Conservation (phyloP, 2,329 filamentous ascomycete genomes). For the Claviceps sp. region DNA sequence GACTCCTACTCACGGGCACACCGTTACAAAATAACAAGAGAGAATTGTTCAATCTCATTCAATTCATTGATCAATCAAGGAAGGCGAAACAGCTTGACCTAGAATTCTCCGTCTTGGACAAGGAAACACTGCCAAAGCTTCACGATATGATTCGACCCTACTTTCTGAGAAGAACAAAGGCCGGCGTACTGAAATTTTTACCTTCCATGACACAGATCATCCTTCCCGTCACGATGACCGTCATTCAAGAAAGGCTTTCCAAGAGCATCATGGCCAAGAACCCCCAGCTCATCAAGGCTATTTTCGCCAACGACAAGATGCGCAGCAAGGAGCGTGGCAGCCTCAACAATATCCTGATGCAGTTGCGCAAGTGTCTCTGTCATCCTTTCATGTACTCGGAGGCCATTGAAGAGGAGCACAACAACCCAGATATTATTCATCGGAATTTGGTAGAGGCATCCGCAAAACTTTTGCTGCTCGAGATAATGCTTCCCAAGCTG, state of each 20-base stretch:
- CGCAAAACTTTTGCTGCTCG: constrained; percentile 72
- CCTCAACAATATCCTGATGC: constrained; percentile 89
- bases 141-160: constrained; percentile 71
- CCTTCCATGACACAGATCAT: constrained; percentile 93
- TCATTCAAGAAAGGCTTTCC: constrained; percentile 86
- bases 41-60: constrained; percentile 91
- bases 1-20: constrained; percentile 78
- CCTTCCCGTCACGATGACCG: constrained; percentile 86
- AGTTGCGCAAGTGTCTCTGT: constrained; percentile 85
- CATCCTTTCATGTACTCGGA: constrained; percentile 92
- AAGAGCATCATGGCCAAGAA: constrained; percentile 89
- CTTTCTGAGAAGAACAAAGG: constrained; percentile 68
- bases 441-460: constrained; percentile 84
- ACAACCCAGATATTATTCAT: constrained; percentile 48
- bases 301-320: constrained; percentile 59
- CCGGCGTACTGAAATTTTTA: constrained; percentile 78
- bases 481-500: constrained; percentile 77
- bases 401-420: constrained; percentile 71
- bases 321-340: constrained; percentile 62
- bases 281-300: constrained; percentile 72
- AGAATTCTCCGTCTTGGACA: constrained; percentile 64
- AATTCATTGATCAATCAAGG: constrained; percentile 66
- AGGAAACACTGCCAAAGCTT: constrained; percentile 67
- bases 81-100: constrained; percentile 63
- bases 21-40: constrained; percentile 91